Evolutionary conservation across 257 asterid species (phyloP), one percentile per base, ranked within the genome.

Genomic region (Fraxinus americana): DNA sequence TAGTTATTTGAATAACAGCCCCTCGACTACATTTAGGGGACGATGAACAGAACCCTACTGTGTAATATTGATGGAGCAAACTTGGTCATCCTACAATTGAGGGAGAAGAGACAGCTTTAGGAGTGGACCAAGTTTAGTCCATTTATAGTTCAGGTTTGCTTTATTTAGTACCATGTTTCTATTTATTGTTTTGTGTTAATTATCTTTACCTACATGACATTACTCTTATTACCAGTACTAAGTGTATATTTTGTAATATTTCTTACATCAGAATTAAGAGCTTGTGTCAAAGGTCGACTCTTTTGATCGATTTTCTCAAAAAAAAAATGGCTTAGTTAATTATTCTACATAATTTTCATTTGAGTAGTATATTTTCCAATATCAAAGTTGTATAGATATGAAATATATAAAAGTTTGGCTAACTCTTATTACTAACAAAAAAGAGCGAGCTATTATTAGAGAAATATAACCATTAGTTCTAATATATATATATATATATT

Each of bases 81-180:
- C 88, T 90, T 92, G 97, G 98, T 91, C 98, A 88, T 89, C 88
- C 88, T 80, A 57, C 23, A 78, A 85, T 43, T 39, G 12, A 9
- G 12, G 12, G 12, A 75, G 65, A 65, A 75, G 11, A 61, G 63
- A 61, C 41, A 65, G 57, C 71, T 57, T 69, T 68, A 89, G 88
- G 82, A 87, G 13, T 86, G 85, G 98, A 92, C 98, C 98, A 92
- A 89, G 91, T 87, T 90, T 92, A 97, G 90, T 92, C 96, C 98
- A 92, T 92, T 85, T 78, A 66, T 72, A 59, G 61, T 41, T 57
- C 30, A 21, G 76, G 75, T 9, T 63, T 41, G 4, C 59, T 70
- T 14, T 39, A 36, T 32, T 30, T 25, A 23, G 67, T 61, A 23
- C 67, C 67, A 59, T 29, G 69, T 67, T 75, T 38, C 38, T 43